Percentiles rank a stretch among this genome's conserved stretches.
Evolutionary conservation across 495 filamentous ascomycete genomes (phyloP).

Genomic region (Penicillium bovifimosum): DNA sequence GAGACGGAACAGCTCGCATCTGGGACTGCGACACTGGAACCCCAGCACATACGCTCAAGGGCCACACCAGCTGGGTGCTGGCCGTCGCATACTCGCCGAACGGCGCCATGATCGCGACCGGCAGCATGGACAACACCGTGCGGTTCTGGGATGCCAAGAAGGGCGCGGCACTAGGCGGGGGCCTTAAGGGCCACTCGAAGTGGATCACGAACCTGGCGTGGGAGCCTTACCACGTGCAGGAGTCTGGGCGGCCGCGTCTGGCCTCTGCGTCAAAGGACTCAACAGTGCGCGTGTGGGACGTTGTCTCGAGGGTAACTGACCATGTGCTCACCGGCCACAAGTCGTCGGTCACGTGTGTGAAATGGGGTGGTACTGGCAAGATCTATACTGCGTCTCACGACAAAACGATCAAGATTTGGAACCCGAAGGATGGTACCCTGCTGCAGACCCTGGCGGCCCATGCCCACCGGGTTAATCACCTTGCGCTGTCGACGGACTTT

Average conservation of each 20-base stretch:
- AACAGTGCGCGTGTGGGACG: slow-evolving; percentile 86
- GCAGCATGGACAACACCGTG: slow-evolving; percentile 89
- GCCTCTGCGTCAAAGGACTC: slow-evolving; percentile 88
- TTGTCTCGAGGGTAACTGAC: slow-evolving; percentile 69
- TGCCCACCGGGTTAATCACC: slow-evolving; percentile 93
- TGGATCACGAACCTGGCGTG: slow-evolving; percentile 86
- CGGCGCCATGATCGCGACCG: slow-evolving; percentile 75
- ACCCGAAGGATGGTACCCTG: slow-evolving; percentile 69
- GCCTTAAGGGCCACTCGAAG: slow-evolving; percentile 85
- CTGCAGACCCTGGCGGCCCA: slow-evolving; percentile 75
- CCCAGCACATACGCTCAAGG: slow-evolving; percentile 81
- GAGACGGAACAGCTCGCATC: slow-evolving; percentile 86
- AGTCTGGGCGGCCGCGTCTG: slow-evolving; percentile 66
- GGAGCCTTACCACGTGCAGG: slow-evolving; percentile 89
- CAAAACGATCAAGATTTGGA: slow-evolving; percentile 90
- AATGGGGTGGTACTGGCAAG: slow-evolving; percentile 85
- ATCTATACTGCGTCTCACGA: slow-evolving; percentile 92
- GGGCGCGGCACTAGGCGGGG: slow-evolving; percentile 66
- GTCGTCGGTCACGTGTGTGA: slow-evolving; percentile 79
- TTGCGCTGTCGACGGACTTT: slow-evolving; percentile 89
- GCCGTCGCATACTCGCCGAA: slow-evolving; percentile 83
- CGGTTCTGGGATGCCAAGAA: slow-evolving; percentile 85
- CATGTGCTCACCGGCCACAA: slow-evolving; percentile 84
- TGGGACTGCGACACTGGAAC: slow-evolving; percentile 97
- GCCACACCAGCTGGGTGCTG: slow-evolving; percentile 91